Conservation (phyloP, 306 rosid species). For the Cucurbita maxima region DNA sequence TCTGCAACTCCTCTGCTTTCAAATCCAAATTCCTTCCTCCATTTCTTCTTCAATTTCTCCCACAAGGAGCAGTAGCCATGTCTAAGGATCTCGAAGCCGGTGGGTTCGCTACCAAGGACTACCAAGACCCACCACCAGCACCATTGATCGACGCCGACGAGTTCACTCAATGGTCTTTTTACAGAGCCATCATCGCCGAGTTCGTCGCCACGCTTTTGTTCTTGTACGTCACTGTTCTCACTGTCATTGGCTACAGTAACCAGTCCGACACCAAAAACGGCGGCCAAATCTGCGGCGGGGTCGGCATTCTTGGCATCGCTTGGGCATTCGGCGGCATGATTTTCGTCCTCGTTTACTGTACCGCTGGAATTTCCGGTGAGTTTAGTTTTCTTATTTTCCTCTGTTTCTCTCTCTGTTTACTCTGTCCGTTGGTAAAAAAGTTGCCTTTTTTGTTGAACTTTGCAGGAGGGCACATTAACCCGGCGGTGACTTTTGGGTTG, state of each 20-base stretch:
- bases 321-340: slow-evolving; percentile 23
- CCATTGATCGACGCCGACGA: slow-evolving; percentile 12
- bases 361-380: slow-evolving; percentile 17
- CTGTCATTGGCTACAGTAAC: slow-evolving; percentile 10
- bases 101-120: slow-evolving; percentile 4
- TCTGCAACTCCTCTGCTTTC: background rate
- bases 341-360: slow-evolving; percentile 14
- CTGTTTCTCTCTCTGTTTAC: background rate
- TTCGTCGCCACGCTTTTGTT: slow-evolving; percentile 16
- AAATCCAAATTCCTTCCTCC: background rate
- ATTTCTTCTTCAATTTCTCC: background rate
- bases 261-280: background rate
- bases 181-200: slow-evolving; percentile 17
- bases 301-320: slow-evolving; percentile 15
- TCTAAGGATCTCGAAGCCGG: slow-evolving; percentile 10
- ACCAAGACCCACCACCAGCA: slow-evolving; percentile 7
- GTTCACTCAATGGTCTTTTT: slow-evolving; percentile 12
- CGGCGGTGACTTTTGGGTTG: slow-evolving; percentile 18
- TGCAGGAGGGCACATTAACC: slow-evolving; percentile 19
- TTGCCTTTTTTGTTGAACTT: background rate
- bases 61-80: background rate
- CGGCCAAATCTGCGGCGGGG: slow-evolving; percentile 6
- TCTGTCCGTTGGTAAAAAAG: background rate
- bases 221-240: slow-evolving; percentile 9
- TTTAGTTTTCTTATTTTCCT: background rate